These are phyloP conservation scores for Sideroxylon spinosum DNA, from an alignment of 179 eudicot genomes.

Conservation along the genomic window DNA sequence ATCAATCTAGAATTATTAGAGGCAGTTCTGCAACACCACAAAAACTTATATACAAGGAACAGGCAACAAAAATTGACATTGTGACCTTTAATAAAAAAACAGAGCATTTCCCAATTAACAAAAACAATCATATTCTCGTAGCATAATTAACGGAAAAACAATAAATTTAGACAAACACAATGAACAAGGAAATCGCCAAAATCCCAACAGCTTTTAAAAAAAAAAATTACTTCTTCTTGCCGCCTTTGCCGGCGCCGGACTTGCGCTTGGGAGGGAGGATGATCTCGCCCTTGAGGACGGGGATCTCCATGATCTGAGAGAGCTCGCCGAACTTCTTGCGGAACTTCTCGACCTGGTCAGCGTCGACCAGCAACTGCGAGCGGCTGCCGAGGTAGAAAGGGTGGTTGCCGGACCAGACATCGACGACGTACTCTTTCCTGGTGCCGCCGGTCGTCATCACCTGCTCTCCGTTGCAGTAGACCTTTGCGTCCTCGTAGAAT, in stretches of 20 bases:
- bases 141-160: not conserved
- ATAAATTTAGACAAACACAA: not conserved
- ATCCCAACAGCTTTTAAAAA: not conserved
- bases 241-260: slow-evolving; percentile 9
- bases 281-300: slow-evolving; percentile 79
- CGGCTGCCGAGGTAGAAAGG: slow-evolving; percentile 69
- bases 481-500: slow-evolving; percentile 61
- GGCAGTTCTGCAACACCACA: not conserved
- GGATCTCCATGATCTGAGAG: slow-evolving; percentile 55
- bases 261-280: slow-evolving; percentile 64
- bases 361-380: slow-evolving; percentile 44
- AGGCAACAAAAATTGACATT: not conserved
- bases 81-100: not conserved
- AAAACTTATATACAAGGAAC: not conserved
- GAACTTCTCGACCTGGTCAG: slow-evolving; percentile 77
- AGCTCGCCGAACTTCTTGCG: slow-evolving; percentile 62
- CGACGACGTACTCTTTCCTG: slow-evolving; percentile 62
- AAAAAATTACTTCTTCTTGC: not conserved
- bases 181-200: not conserved
- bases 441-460: slow-evolving; percentile 86
- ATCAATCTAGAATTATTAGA: not conserved
- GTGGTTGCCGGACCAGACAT: slow-evolving; percentile 92
- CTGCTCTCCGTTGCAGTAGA: slow-evolving; percentile 70
- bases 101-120: not conserved
- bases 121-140: not conserved